These are phyloP conservation scores for Euphorbia celastroides DNA, from an alignment of 441 rosid genomes.

Conservation along the genomic window DNA sequence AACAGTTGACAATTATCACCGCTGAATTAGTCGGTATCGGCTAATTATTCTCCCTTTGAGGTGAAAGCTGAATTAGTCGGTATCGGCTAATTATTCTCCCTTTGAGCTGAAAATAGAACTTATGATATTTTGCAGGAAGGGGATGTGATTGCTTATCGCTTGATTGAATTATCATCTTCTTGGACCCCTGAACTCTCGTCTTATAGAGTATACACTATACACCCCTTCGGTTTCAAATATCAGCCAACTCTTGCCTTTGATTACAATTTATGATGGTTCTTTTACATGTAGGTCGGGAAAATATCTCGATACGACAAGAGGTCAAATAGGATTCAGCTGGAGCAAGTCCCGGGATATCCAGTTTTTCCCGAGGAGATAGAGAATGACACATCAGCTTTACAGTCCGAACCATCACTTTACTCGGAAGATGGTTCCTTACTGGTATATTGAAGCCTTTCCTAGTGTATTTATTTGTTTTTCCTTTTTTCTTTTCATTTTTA, in stretches of 20 bases:
- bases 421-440: conserved; percentile 74
- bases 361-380: conserved; percentile 35
- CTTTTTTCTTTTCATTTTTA: not conserved
- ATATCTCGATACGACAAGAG: conserved; percentile 49
- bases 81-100: conserved; percentile 8
- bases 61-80: conserved; percentile 6
- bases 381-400: conserved; percentile 31
- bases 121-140: conserved; percentile 59
- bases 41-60: conserved; percentile 11
- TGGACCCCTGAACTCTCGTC: conserved; percentile 90
- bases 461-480: not conserved
- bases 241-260: conserved; percentile 11
- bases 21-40: not conserved
- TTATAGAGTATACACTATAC: conserved; percentile 54
- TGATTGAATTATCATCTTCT: conserved; percentile 76
- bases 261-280: conserved; percentile 16
- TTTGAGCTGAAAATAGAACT: conserved; percentile 7
- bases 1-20: not conserved
- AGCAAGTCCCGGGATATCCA: conserved; percentile 62
- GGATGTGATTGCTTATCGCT: conserved; percentile 78
- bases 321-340: conserved; percentile 49
- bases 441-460: conserved; percentile 32
- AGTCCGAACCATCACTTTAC: conserved; percentile 48
- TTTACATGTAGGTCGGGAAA: conserved; percentile 62
- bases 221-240: conserved; percentile 12